Evolutionary conservation across 768 basidiomycete genomes (phyloP).

Genomic region (Mycena indigotica): DNA sequence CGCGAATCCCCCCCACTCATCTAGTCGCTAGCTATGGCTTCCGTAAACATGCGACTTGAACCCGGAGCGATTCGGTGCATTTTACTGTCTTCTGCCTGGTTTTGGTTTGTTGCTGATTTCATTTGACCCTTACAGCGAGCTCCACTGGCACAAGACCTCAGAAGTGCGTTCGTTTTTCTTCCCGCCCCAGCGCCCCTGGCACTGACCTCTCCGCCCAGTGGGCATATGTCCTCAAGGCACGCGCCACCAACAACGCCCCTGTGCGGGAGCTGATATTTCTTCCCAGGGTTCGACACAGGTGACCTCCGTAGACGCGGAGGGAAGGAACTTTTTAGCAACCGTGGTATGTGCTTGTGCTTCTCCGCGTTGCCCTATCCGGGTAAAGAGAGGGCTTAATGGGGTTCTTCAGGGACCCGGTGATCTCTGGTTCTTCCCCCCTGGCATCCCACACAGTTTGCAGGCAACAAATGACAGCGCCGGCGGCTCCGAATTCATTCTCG

Average conservation of each 20-base stretch:
- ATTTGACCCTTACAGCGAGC: constrained; percentile 37
- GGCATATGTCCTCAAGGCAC: constrained; percentile 53
- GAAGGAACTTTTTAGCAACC: constrained; percentile 51
- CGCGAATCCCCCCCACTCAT: neutral
- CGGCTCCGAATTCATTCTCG: constrained; percentile 56
- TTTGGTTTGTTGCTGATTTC: neutral
- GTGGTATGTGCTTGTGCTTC: constrained; percentile 38
- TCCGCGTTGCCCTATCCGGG: neutral
- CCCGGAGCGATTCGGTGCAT: constrained; percentile 50
- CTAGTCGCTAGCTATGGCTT: constrained; percentile 37
- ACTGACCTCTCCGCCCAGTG: constrained; percentile 34
- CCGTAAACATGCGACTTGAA: constrained; percentile 56
- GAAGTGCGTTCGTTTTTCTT: constrained; percentile 33
- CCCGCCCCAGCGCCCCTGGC: no score
- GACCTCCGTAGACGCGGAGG: constrained; percentile 48
- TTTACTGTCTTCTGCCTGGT: neutral
- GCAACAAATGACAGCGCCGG: constrained; percentile 46
- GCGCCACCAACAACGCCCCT: neutral
- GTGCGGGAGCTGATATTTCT: neutral
- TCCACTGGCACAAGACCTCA: constrained; percentile 56
- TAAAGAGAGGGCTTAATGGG: neutral
- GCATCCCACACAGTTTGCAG: constrained; percentile 58
- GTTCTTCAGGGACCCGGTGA: constrained; percentile 44
- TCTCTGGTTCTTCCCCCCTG: constrained; percentile 60
- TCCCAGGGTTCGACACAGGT: constrained; percentile 50